Percentiles rank a stretch among this genome's conserved stretches.
Evolutionary conservation across 2,329 filamentous ascomycete genomes (phyloP).

Genomic region (Botrytis paeoniae): DNA sequence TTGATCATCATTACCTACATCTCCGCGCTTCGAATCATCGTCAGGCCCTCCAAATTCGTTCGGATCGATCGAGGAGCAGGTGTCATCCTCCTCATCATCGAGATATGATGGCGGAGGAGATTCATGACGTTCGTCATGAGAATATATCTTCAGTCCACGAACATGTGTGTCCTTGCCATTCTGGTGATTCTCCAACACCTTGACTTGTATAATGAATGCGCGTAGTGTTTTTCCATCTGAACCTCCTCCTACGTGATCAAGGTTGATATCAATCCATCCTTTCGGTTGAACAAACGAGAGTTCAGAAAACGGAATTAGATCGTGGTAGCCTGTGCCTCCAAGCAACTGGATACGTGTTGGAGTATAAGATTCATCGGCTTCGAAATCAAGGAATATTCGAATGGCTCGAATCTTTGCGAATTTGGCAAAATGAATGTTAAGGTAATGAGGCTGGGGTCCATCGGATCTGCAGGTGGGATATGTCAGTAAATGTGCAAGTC

Average conservation of each 20-base stretch:
- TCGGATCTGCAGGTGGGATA: constrained; percentile 57
- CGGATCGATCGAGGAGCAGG: not conserved
- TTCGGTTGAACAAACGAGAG: constrained; percentile 75
- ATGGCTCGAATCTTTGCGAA: constrained; percentile 75
- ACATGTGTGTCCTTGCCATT: constrained; percentile 99
- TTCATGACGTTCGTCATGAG: constrained; percentile 37
- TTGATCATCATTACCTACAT: constrained; percentile 19
- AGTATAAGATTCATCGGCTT: constrained; percentile 92
- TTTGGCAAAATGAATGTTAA: constrained; percentile 84
- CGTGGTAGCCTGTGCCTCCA: constrained; percentile 87
- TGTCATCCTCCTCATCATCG: constrained; percentile 18
- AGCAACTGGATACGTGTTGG: constrained; percentile 88
- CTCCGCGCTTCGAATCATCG: constrained; percentile 10
- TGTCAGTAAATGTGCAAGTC: not conserved
- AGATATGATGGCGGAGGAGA: constrained; percentile 25
- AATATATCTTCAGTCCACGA: constrained; percentile 83
- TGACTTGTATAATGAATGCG: constrained; percentile 85
- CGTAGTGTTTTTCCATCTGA: constrained; percentile 73
- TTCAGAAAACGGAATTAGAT: constrained; percentile 81
- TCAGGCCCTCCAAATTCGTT: constrained; percentile 3
- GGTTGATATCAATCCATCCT: constrained; percentile 87
- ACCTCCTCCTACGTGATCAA: constrained; percentile 54
- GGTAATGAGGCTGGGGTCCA: constrained; percentile 76
- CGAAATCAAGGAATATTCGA: constrained; percentile 86
- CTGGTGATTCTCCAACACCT: constrained; percentile 94